Percentiles rank a stretch among this genome's conserved stretches.
These are phyloP conservation scores for Dissophora ornata DNA, from an alignment of 192 early-diverging fungal species.

Conservation along the genomic window DNA sequence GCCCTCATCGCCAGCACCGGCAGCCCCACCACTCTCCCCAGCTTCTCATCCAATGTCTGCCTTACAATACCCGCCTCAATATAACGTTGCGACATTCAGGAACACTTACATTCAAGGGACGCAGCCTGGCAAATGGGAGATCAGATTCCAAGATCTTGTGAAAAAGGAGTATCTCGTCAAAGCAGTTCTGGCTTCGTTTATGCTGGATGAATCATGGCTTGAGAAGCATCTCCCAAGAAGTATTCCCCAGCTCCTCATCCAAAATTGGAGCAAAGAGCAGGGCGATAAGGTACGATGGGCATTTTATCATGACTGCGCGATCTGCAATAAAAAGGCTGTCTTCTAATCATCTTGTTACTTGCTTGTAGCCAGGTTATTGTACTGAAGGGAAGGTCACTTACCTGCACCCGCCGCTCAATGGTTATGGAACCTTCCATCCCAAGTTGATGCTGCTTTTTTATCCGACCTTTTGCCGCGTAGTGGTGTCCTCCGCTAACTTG, in stretches of 20 bases:
- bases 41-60: not conserved
- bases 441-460: constrained; percentile 76
- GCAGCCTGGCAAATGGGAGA: constrained; percentile 1
- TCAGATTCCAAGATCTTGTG: constrained; percentile 56
- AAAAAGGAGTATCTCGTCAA: constrained; percentile 55
- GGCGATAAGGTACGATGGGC: not conserved
- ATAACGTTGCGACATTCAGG: constrained; percentile 40
- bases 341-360: no score
- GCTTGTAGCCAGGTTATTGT: constrained; percentile 31
- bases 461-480: constrained; percentile 64
- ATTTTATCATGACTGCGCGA: no score
- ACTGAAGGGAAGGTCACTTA: constrained; percentile 31
- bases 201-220: constrained; percentile 64
- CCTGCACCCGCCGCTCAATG: constrained; percentile 62
- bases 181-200: constrained; percentile 66
- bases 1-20: no score
- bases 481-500: constrained; percentile 70
- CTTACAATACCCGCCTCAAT: no score
- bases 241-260: constrained; percentile 57
- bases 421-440: constrained; percentile 68
- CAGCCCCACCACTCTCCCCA: no score
- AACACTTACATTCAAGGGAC: constrained; percentile 28
- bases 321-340: no score
- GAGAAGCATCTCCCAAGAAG: constrained; percentile 54
- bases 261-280: constrained; percentile 37